Evolutionary conservation across 108 stramenopile genomes (phyloP), one percentile per base, ranked within the genome.

Genomic region (Cyclostephanos tholiformis): DNA sequence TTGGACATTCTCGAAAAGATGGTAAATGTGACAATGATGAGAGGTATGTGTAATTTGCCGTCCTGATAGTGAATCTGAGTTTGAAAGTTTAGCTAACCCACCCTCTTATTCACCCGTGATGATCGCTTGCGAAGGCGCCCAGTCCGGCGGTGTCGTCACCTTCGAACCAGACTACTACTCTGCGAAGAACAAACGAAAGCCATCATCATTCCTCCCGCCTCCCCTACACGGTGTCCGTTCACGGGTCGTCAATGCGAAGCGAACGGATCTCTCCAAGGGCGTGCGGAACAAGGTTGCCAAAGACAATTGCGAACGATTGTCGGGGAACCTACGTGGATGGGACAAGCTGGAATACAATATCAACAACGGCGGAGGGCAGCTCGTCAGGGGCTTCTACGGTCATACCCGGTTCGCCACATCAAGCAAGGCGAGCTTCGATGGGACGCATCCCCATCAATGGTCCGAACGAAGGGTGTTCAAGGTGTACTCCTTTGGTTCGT

Each of bases 1-100:
- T 76, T 91, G 69, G 86, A 87, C 68, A 69, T 89, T 6, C 39
- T 94, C 46, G 87, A 91, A 50, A 84, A 88, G 68, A 90, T 94
- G 90, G 71, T 94, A 29, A 69, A 83, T 52, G 86, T 94, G 10
- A 94, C 92, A 43, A 94, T 94, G 92, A 91, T 94, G 90, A 77
- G 92, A 70, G 92, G 75, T 76, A 16, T 26, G 65, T 75, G 44
- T 16, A 44, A 36, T 35, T 4, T 17, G 49, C 7, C 20, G 22
- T 46, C 10, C n/a, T 35, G 90, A 27, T 55, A 26, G 10, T 13
- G 23, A 27, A 27, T 55, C 9, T 55, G 53, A 27, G 44, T 17
- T 14, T 46, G 44, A 14, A 46, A 16, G 32, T 32, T 16, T 3
- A 14, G 0, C 1, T 25, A 22, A 11, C 14, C 26, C 14, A 1